Evolutionary conservation across 257 asterid species (phyloP).

Genomic region (Solanum sitiens): DNA sequence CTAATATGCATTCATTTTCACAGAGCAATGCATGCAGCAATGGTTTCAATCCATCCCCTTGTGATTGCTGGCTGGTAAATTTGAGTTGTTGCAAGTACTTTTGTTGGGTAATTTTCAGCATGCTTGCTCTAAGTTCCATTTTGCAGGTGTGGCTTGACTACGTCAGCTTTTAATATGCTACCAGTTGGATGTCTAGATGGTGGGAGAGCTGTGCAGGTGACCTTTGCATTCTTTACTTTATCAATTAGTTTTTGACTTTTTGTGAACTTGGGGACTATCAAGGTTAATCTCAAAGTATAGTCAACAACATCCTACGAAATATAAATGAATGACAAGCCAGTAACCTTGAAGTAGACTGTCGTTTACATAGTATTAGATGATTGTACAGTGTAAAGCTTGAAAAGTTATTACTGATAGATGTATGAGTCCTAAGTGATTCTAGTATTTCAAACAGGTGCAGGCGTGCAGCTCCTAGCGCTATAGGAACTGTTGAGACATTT

Average conservation of each 20-base stretch:
- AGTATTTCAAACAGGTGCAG: background rate
- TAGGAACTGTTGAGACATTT: background rate
- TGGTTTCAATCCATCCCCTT: slow-evolving; percentile 82
- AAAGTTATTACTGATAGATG: background rate
- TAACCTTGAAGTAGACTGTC: background rate
- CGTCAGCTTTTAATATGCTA: slow-evolving; percentile 91
- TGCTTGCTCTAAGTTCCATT: slow-evolving; percentile 11
- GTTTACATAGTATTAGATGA: background rate
- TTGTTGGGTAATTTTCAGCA: background rate
- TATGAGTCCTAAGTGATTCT: background rate
- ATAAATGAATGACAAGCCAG: background rate
- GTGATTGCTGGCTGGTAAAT: slow-evolving; percentile 86
- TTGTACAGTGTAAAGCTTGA: background rate
- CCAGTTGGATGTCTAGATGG: slow-evolving; percentile 98
- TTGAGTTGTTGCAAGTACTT: background rate
- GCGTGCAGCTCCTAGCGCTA: background rate
- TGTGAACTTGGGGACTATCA: background rate
- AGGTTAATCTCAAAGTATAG: slow-evolving; percentile 1
- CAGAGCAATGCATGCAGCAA: slow-evolving; percentile 78
- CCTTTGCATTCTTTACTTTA: background rate
- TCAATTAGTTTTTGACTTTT: background rate
- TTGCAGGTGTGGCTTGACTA: slow-evolving; percentile 86
- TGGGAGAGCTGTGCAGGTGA: slow-evolving; percentile 95
- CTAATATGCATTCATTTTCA: slow-evolving; percentile 1
- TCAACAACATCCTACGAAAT: background rate